Evolutionary conservation across 2,329 filamentous ascomycete genomes (phyloP).

Genomic region (Fragosphaeria purpurea): DNA sequence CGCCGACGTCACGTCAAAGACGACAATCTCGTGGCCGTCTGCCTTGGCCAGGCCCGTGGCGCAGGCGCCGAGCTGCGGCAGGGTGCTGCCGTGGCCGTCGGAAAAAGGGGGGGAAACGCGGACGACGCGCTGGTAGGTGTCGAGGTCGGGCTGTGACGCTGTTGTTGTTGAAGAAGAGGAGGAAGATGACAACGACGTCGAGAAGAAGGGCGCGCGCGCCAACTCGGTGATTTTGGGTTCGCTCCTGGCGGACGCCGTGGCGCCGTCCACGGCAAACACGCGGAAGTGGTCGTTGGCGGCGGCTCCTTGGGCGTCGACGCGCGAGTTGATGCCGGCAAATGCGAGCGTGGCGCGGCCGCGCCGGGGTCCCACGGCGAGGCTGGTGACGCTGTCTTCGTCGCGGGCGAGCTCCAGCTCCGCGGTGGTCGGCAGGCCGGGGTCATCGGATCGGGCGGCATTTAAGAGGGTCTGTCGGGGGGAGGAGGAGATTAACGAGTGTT

Average conservation of each 20-base stretch:
- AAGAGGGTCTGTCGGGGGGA: slow-evolving; percentile 49
- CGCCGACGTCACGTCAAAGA: slow-evolving; percentile 59
- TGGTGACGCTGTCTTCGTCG: slow-evolving; percentile 83
- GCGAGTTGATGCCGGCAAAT: slow-evolving; percentile 79
- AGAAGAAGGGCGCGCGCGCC: too few relatives aligned
- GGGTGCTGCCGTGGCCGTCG: slow-evolving; percentile 27
- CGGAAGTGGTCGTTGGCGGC: slow-evolving; percentile 80
- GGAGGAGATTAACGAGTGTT: not conserved
- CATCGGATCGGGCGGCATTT: slow-evolving; percentile 54
- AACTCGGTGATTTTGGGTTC: slow-evolving; percentile 18
- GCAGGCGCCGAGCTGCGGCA: slow-evolving; percentile 60
- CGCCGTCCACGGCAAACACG: slow-evolving; percentile 52
- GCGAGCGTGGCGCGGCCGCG: slow-evolving; percentile 45
- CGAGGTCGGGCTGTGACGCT: slow-evolving; percentile 30
- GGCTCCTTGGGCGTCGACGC: slow-evolving; percentile 57
- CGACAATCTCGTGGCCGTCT: slow-evolving; percentile 55
- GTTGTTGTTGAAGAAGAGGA: slow-evolving; percentile 21
- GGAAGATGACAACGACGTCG: slow-evolving; percentile 33
- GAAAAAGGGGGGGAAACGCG: slow-evolving; percentile 40
- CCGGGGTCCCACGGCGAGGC: slow-evolving; percentile 58
- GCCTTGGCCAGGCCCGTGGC: slow-evolving; percentile 68
- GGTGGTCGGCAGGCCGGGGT: slow-evolving; percentile 49
- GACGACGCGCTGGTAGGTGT: slow-evolving; percentile 49
- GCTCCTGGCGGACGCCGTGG: slow-evolving; percentile 14
- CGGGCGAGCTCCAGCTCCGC: slow-evolving; percentile 69